Base-by-base conservation (phyloP, 805 yeast genomes). In the Lipomyces sp. region DNA sequence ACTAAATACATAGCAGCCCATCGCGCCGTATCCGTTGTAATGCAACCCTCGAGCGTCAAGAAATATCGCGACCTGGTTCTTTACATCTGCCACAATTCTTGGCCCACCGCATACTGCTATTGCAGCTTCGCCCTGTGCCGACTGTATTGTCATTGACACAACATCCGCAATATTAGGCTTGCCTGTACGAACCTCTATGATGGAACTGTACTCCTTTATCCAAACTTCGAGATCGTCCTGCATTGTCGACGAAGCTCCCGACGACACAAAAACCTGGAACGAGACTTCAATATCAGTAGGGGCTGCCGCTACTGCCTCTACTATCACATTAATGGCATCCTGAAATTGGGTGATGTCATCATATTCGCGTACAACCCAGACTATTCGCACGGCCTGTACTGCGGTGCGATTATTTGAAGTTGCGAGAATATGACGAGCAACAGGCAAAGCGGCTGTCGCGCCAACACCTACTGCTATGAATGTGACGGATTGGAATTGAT, bases 391-490 rank as follows among this genome's bases (percentile, higher is more conserved):
- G 4, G 19, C 24, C 16, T n/a, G 16, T 4, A 13, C 22, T 2
- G 40, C 23, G 31, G 24, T 19, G 24, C n/a, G 5, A 1, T 3
- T 29, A 13, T 19, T 18, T 10, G 36, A 2, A 4, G 21, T n/a
- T 3, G 18, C 18, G 13, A 47, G 13, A 2, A 45, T 35, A 14
- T 38, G 55, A 10, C 39, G 43, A 2, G 35, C 23, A 7, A 73
- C 68, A 0, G 79, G 76, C 41, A 76, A 63, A 2, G 68, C 64
- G 58, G 68, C 72, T 1, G 80, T 68, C 4, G 71, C 73, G 2
- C 81, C 81, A 1, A 75, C 67, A 1, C 80, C 81, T 3, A 74
- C 72, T 10, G 68, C 67, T 14, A 76, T 49, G 33, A 75, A 70
- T 3, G 71, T 42, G 8, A 65, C 65, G 7, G 71, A 51, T 41